Evolutionary conservation across 2,329 filamentous ascomycete genomes (phyloP).

Genomic region (Pestalotiopsis sp.): DNA sequence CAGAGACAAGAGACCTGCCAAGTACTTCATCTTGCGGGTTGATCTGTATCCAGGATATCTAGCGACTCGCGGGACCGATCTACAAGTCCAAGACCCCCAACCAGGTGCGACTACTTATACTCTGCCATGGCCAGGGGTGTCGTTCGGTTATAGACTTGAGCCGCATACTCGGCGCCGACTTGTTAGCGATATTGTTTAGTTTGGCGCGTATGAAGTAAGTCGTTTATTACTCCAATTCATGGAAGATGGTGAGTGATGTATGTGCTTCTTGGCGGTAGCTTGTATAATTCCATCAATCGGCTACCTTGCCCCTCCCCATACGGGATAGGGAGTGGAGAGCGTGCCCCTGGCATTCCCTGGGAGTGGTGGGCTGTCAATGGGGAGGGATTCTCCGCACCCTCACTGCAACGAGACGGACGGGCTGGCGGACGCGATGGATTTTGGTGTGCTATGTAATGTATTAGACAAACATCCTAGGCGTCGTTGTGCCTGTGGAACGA

Average conservation of each 20-base stretch:
- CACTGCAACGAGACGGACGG: background rate
- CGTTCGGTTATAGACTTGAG: background rate
- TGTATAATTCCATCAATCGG: constrained; percentile 11
- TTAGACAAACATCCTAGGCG: background rate
- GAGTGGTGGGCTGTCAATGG: constrained; percentile 1
- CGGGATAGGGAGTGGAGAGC: background rate
- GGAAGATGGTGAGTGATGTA: background rate
- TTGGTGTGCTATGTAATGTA: background rate
- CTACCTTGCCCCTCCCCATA: background rate
- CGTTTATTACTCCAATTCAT: background rate
- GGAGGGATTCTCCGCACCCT: constrained; percentile 1
- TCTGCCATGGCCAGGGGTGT: background rate
- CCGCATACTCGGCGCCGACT: background rate
- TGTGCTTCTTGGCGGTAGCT: background rate
- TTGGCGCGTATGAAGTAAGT: background rate
- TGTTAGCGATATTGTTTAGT: background rate
- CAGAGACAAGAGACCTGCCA: constrained; percentile 24
- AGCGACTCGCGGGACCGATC: background rate
- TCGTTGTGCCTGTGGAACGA: background rate
- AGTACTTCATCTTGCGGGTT: constrained; percentile 25
- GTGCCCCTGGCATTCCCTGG: background rate
- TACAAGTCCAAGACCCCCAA: background rate
- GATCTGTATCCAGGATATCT: background rate
- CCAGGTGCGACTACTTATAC: constrained; percentile 7
- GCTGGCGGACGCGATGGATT: background rate